Evolutionary conservation across 768 basidiomycete species (phyloP).

Genomic region (Termitomyces sp.): DNA sequence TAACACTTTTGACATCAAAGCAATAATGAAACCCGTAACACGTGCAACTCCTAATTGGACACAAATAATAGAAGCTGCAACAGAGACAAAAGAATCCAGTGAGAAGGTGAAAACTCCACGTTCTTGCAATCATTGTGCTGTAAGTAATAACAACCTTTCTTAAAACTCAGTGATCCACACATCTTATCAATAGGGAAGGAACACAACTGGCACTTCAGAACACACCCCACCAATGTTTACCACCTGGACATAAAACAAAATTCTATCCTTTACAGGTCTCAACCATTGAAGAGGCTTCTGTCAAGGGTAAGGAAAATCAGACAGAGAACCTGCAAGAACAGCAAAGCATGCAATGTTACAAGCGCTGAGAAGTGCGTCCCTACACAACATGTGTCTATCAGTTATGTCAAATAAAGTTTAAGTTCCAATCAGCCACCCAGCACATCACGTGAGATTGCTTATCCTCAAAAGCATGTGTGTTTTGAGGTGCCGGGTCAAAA

Average conservation of each 20-base stretch:
- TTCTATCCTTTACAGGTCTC: constrained; percentile 18
- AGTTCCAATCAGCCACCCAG: no score
- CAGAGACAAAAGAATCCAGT: constrained; percentile 9
- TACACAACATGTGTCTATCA: no score
- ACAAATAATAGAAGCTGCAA: constrained; percentile 16
- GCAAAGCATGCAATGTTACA: no score
- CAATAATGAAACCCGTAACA: constrained; percentile 16
- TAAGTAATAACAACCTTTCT: neutral
- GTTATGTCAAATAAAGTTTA: no score
- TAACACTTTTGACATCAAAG: constrained; percentile 16
- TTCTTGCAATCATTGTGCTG: constrained; percentile 3
- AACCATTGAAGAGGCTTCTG: constrained; percentile 27
- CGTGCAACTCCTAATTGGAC: constrained; percentile 16
- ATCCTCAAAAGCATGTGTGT: no score
- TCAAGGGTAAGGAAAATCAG: constrained; percentile 28
- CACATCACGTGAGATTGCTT: no score
- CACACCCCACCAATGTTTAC: constrained; percentile 12
- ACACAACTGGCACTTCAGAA: constrained; percentile 19
- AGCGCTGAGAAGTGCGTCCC: no score
- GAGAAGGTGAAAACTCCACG: neutral
- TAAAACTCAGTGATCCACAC: no score
- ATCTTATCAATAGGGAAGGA: no score
- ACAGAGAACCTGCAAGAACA: no score
- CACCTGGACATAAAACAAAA: constrained; percentile 21
- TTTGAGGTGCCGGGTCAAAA: neutral